Conservation (phyloP, 1,139 yeast species). For the Hyphopichia pseudoburtonii region DNA sequence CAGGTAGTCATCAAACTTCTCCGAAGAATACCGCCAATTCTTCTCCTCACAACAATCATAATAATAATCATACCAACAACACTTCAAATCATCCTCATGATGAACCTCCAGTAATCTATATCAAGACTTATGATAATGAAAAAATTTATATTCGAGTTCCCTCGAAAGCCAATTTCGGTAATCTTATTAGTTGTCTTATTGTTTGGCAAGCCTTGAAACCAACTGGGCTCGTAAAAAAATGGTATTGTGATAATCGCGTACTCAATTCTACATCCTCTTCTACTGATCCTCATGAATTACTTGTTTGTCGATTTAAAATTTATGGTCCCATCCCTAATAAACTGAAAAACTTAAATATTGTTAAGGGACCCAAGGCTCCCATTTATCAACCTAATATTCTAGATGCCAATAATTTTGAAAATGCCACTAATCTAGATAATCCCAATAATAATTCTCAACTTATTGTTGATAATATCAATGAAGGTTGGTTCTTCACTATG, state of each 20-base stretch:
- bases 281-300: conserved; percentile 38
- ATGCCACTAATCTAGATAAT: conserved; percentile 3
- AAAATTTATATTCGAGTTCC: conserved; percentile 47
- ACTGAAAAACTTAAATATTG: conserved; percentile 39
- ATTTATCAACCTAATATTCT: conserved; percentile 28
- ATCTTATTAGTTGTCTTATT: conserved; percentile 49
- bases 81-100: conserved; percentile 11
- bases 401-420: conserved; percentile 13
- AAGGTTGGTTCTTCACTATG: conserved; percentile 76
- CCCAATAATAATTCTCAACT: conserved; percentile 4
- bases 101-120: conserved; percentile 45
- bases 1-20: no score
- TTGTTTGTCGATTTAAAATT: conserved; percentile 65
- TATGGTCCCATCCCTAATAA: conserved; percentile 59
- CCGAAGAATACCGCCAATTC: background rate
- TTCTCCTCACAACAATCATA: background rate
- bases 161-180: conserved; percentile 45
- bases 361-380: conserved; percentile 49
- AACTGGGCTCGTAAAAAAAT: conserved; percentile 57
- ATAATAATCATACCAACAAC: background rate
- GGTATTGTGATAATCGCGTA: conserved; percentile 48
- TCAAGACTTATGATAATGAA: conserved; percentile 48
- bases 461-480: conserved; percentile 28
- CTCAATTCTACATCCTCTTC: conserved; percentile 23
- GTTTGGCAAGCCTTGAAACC: conserved; percentile 68